Evolutionary conservation across 345 rosid genomes (phyloP), one percentile per base, ranked within the genome.

Genomic region (Sisymbrium irio): DNA sequence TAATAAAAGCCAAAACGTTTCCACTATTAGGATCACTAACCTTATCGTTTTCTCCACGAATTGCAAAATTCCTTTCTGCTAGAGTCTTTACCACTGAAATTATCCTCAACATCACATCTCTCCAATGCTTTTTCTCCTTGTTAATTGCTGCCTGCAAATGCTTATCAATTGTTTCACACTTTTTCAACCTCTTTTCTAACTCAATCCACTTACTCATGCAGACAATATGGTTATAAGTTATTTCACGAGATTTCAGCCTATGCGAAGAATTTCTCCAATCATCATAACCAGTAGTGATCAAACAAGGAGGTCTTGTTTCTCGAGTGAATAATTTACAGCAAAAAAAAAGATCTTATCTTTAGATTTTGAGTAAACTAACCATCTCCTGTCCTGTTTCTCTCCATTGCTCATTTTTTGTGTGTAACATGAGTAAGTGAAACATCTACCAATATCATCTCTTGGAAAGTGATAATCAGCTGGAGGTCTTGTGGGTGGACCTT

Each of bases 261-360:
- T 12, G 14, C 1, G 44, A 44, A 44, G 45, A 45, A 69, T 69
- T 69, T 44, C 46, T 69, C 73, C 12, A 69, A 10, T 69, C 45
- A 68, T 12, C 18, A 13, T 15, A 42, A 3, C 55, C 55, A 30
- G 3, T 19, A 42, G 22, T 56, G 12, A 25, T 55, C n/a, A 69
- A 42, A 2, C 18, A 0, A 56, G 51, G 51, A 56, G 45, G 44
- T 56, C 0, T 4, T 42, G 44, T 19, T 8, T 56, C 55, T 18
- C 42, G 22, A 8, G 2, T 42, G n/a, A 56, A 69, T 33, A 56
- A 32, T 32, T 42, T 69, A 30, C 35, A 69, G 1, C 65, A 69
- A 42, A 69, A 69, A 19, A 69, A 56, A 69, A 56, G 4, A 56
- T 56, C n/a, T n/a, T n/a, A n/a, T n/a, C 33, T 41, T 57, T 14